Conservation (phyloP, 1,284 basidiomycete genomes). For the Sporisorium reilianum region DNA sequence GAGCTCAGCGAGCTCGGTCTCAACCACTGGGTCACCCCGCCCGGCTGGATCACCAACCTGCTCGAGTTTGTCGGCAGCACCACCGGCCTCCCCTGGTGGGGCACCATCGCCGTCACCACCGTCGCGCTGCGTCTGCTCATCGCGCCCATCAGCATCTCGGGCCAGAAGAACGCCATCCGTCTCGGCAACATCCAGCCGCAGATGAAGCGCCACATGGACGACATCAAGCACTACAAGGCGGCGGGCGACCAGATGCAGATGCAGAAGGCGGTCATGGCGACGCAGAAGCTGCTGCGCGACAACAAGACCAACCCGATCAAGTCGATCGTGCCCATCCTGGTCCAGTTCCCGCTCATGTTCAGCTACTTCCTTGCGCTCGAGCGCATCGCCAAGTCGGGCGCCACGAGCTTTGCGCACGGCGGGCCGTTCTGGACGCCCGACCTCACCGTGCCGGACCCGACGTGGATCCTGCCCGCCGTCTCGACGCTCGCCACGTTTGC, state of each 20-base stretch:
- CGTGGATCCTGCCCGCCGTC: slow-evolving; percentile 79
- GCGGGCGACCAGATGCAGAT: slow-evolving; percentile 74
- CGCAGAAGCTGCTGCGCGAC: slow-evolving; percentile 77
- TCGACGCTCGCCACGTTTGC: slow-evolving; percentile 77
- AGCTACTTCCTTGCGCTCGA: slow-evolving; percentile 87
- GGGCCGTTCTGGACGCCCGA: slow-evolving; percentile 83
- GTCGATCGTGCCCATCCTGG: slow-evolving; percentile 75
- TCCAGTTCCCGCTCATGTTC: slow-evolving; percentile 83
- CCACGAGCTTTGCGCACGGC: slow-evolving; percentile 81
- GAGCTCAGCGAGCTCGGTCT: slow-evolving; percentile 84
- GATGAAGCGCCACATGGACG: slow-evolving; percentile 74
- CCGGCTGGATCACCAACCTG: slow-evolving; percentile 75
- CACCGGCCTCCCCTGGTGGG: slow-evolving; percentile 73
- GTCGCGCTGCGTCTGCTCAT: slow-evolving; percentile 78
- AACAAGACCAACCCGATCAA: slow-evolving; percentile 78
- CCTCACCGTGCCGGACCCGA: slow-evolving; percentile 83
- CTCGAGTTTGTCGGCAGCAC: slow-evolving; percentile 81
- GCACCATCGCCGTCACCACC: slow-evolving; percentile 78
- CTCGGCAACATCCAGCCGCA: slow-evolving; percentile 78
- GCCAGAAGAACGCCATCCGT: slow-evolving; percentile 78
- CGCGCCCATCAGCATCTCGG: slow-evolving; percentile 78
- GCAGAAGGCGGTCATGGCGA: slow-evolving; percentile 74
- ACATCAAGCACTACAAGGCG: slow-evolving; percentile 72
- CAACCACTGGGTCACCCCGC: slow-evolving; percentile 72
- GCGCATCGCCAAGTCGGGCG: slow-evolving; percentile 78